Evolutionary conservation across 768 basidiomycete genomes (phyloP), one percentile per base, ranked within the genome.

Genomic region (Podaxis sp.): DNA sequence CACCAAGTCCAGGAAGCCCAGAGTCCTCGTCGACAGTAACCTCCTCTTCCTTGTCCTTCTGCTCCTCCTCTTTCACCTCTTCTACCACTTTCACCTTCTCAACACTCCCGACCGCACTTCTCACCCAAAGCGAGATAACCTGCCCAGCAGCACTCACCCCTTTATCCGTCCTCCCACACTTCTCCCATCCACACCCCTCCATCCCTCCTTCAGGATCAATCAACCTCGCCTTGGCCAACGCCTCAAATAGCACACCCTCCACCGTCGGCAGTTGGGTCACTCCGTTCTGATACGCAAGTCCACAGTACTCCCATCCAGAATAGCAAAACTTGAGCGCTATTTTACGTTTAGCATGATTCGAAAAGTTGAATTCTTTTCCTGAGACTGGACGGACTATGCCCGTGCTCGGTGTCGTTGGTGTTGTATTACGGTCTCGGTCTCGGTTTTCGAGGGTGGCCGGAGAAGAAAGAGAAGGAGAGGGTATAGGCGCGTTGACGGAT

Each of bases 61-160:
- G 53, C 27, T 36, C 50, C 52, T 52, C 64, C 59, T n/a, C 61
- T 59, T 36, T 46, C 55, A 43, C 64, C 59, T n/a, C 61, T 58
- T 52, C 38, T 51, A 63, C 37, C 37, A 61, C 60, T 29, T 68
- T 65, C 15, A 29, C 51, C 7, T 63, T 66, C n/a, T 65, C 59
- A 61, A 73, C 61, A n/a, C 64, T 11, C 22, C 69, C 75, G 49
- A 88, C 72, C 9, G 85, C 83, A 73, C 93, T 94, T 63, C 95
- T 79, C 12, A 97, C 87, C 90, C 93, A 95, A 7, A 99, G 79
- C 55, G 91, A 93, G 55, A 98, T 81, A 24, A 98, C 95, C 72
- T 98, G 96, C 2, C 94, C 95, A 7, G 90, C 91, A 41, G 90
- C 93, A 71, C 94, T 96, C 63, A 99, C 97, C 0, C 96, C 96